These are phyloP conservation scores for Dacryopinax primogenitus DNA, from an alignment of 768 basidiomycete genomes.

Conservation along the genomic window DNA sequence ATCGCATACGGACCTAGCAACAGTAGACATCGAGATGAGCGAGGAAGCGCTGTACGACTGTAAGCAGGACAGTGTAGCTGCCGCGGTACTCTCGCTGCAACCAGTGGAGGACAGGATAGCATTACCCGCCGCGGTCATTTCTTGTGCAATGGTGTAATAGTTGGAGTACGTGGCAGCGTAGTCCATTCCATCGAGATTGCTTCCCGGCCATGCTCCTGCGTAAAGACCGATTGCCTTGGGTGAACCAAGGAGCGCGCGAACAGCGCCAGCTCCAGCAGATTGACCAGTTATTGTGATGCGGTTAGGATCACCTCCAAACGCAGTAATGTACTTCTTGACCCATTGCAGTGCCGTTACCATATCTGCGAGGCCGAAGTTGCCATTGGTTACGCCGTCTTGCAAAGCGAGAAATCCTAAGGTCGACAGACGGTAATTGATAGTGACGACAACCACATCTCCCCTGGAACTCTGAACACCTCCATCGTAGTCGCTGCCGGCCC, in stretches of 20 bases:
- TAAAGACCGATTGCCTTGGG: constrained; percentile 31
- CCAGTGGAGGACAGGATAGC: constrained; percentile 31
- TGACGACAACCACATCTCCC: constrained; percentile 15
- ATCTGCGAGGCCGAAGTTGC: constrained; percentile 27
- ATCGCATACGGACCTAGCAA: constrained; percentile 23
- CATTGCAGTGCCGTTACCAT: constrained; percentile 31
- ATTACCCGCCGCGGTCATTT: constrained; percentile 28
- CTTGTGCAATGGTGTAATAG: constrained; percentile 37
- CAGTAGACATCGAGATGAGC: constrained; percentile 27
- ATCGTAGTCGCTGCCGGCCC: constrained; percentile 19
- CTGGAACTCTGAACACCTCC: constrained; percentile 16
- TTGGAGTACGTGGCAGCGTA: constrained; percentile 39
- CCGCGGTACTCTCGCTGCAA: constrained; percentile 25
- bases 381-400: constrained; percentile 27
- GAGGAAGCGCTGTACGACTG: constrained; percentile 26
- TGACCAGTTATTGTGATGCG: constrained; percentile 44
- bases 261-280: constrained; percentile 40
- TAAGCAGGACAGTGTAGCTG: constrained; percentile 31
- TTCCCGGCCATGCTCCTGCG: constrained; percentile 32
- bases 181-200: constrained; percentile 39
- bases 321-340: constrained; percentile 40
- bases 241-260: constrained; percentile 24
- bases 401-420: constrained; percentile 30
- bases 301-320: constrained; percentile 46
- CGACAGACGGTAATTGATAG: constrained; percentile 12